Evolutionary conservation across 1,284 basidiomycete species (phyloP).

Genomic region (Apiotrichum veenhuisii): DNA sequence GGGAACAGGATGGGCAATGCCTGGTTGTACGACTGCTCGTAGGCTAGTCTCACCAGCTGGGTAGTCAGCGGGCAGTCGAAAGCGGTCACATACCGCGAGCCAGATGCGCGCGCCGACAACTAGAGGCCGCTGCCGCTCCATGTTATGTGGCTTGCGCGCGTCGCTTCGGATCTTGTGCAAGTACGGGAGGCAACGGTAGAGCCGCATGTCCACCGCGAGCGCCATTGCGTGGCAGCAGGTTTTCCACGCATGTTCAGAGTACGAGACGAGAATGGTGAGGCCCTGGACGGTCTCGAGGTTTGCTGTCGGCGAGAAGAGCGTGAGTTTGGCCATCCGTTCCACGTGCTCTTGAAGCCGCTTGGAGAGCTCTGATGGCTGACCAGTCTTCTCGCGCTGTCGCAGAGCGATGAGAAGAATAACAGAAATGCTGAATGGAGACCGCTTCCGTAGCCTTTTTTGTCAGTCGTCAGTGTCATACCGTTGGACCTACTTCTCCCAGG

Average conservation of each 20-base stretch:
- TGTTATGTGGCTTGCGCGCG: slow-evolving; percentile 5
- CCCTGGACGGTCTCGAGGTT: slow-evolving; percentile 30
- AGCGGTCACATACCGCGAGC: slow-evolving; percentile 15
- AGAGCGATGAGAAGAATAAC: slow-evolving; percentile 26
- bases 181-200: slow-evolving; percentile 30
- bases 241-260: slow-evolving; percentile 27
- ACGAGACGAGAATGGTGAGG: slow-evolving; percentile 13
- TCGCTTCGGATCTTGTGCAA: slow-evolving; percentile 24
- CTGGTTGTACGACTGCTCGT: slow-evolving; percentile 33
- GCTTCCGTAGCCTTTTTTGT: slow-evolving; percentile 18
- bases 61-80: not conserved
- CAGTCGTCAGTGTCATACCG: not conserved
- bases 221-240: slow-evolving; percentile 32
- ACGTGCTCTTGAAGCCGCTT: slow-evolving; percentile 7
- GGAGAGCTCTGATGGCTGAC: slow-evolving; percentile 15
- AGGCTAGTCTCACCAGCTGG: slow-evolving; percentile 8
- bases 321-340: slow-evolving; percentile 21
- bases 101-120: slow-evolving; percentile 29
- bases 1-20: slow-evolving; percentile 24
- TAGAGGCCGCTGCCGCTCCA: slow-evolving; percentile 18
- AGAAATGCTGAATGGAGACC: slow-evolving; percentile 30
- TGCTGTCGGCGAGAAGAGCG: slow-evolving; percentile 29
- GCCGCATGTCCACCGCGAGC: slow-evolving; percentile 33
- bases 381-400: slow-evolving; percentile 11
- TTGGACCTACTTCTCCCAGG: slow-evolving; percentile 25